These are phyloP conservation scores for Choiromyces venosus DNA, from an alignment of 495 filamentous ascomycete genomes.

Conservation along the genomic window DNA sequence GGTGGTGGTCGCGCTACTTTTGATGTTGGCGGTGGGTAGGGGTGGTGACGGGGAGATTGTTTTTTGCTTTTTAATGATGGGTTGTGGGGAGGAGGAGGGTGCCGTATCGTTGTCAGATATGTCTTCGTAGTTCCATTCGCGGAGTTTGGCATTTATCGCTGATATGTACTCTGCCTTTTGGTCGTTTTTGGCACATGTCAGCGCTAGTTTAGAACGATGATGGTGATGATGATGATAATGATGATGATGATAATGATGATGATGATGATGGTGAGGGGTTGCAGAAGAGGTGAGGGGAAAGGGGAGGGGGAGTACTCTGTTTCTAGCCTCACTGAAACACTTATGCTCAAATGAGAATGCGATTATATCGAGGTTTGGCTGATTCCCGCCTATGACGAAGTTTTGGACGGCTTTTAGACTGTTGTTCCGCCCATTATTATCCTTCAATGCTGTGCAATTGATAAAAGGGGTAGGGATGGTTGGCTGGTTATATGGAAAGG, in stretches of 20 bases:
- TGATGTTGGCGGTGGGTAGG: slow-evolving; percentile 4
- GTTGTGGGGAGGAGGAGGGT: background rate
- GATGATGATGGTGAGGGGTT: background rate
- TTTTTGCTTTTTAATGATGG: background rate
- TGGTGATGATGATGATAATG: background rate
- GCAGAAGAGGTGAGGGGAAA: background rate
- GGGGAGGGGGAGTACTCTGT: slow-evolving; percentile 25
- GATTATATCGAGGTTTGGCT: slow-evolving; percentile 36
- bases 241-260: background rate
- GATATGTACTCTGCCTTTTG: slow-evolving; percentile 36
- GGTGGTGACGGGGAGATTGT: background rate
- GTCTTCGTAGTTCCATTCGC: slow-evolving; percentile 38
- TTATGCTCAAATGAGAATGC: slow-evolving; percentile 37
- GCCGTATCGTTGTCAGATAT: slow-evolving; percentile 29
- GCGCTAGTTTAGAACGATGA: slow-evolving; percentile 7
- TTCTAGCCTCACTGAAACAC: slow-evolving; percentile 34
- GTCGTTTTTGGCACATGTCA: slow-evolving; percentile 1
- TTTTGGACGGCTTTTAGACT: slow-evolving; percentile 33
- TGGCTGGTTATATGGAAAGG: background rate
- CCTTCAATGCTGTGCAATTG: background rate
- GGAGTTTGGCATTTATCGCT: slow-evolving; percentile 34
- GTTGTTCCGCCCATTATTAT: slow-evolving; percentile 1
- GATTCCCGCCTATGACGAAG: slow-evolving; percentile 31
- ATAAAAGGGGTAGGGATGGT: background rate
- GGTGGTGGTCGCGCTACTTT: background rate